Percentiles rank a stretch among this genome's conserved stretches.
Conservation (phyloP, 2,329 filamentous ascomycete species). For the Cercospora citrullina region DNA sequence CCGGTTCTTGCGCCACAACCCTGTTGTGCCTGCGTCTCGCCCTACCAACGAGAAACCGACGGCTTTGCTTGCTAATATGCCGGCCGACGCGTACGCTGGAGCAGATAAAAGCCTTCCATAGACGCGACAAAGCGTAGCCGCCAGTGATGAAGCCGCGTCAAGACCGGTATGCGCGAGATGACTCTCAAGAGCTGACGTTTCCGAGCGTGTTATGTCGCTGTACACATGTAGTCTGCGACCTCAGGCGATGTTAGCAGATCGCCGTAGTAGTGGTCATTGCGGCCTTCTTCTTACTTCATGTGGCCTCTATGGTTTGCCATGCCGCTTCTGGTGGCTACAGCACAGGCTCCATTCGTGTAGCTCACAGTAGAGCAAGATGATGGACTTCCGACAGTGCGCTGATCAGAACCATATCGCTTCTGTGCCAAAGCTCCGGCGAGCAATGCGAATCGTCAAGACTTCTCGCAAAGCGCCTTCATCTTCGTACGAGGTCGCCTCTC, state of each 20-base stretch:
- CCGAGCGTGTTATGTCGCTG: background rate
- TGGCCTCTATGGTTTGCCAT: background rate
- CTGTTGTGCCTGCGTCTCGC: background rate
- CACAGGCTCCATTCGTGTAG: background rate
- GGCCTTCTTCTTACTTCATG: background rate
- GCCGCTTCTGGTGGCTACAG: background rate
- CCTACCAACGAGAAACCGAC: background rate
- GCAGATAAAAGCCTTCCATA: background rate
- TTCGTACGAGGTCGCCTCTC: slow-evolving; percentile 1
- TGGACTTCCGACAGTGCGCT: background rate
- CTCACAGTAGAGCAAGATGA: background rate
- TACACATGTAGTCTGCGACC: background rate
- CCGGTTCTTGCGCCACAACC: background rate
- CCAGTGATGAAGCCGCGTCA: background rate
- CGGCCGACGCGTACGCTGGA: background rate
- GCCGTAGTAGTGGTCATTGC: background rate
- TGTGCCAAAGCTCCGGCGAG: background rate
- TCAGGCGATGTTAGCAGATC: background rate
- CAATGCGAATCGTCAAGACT: background rate
- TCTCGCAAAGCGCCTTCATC: background rate
- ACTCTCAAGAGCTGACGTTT: background rate
- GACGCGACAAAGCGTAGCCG: background rate
- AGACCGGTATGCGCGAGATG: background rate
- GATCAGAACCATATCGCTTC: background rate
- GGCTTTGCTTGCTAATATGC: background rate